Conservation (phyloP, 257 asterid species). For the Ligustrum vulgare region DNA sequence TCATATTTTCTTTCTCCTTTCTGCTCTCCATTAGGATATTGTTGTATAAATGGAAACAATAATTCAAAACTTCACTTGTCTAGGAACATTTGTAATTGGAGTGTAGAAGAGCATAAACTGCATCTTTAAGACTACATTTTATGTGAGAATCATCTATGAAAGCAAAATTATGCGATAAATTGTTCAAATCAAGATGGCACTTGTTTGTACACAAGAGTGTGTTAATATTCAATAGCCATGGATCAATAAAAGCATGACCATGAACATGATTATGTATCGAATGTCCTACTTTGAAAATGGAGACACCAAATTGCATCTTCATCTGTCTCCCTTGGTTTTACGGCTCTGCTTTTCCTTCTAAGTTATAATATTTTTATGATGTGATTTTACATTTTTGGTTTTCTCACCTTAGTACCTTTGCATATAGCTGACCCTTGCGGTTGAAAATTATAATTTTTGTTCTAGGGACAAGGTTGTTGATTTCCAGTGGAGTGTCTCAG, state of each 20-base stretch:
- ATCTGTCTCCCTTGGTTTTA: background rate
- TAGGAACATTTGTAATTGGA: background rate
- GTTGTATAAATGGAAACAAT: background rate
- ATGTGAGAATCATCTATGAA: no score
- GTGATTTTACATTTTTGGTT: background rate
- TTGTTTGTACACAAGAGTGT: background rate
- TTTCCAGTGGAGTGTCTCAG: slow-evolving; percentile 86
- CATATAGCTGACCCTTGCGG: background rate
- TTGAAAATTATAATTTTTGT: slow-evolving; percentile 22
- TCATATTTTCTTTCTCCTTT: background rate
- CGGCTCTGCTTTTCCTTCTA: background rate
- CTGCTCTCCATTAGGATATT: background rate
- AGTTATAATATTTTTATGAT: slow-evolving; percentile 8
- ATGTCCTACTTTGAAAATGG: background rate
- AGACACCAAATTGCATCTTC: background rate
- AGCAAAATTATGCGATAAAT: background rate
- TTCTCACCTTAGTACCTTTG: background rate
- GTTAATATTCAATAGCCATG: background rate
- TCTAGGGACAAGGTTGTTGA: slow-evolving; percentile 90
- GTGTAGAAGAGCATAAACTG: background rate
- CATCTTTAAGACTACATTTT: background rate
- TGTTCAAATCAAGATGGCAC: background rate
- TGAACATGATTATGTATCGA: no score
- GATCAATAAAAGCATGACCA: background rate
- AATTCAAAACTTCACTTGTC: background rate